Evolutionary conservation across 805 yeast species (phyloP).

Genomic region (Lipomyces japonicus): DNA sequence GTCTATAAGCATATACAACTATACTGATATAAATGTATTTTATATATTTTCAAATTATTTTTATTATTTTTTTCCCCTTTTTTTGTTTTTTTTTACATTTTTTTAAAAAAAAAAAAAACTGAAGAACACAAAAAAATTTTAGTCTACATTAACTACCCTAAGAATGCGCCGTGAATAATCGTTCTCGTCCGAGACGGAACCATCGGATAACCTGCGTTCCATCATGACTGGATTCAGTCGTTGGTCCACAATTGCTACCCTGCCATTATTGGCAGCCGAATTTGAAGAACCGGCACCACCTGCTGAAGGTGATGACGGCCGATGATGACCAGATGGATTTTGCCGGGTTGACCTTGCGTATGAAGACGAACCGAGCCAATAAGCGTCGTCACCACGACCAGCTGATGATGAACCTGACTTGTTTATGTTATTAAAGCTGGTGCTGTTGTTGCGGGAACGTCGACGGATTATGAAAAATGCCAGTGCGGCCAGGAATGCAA

Average conservation of each 20-base stretch:
- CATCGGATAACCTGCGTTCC: constrained; percentile 76
- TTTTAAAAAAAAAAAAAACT: not conserved
- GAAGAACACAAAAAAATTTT: not conserved
- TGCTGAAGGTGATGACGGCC: not conserved
- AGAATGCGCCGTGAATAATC: constrained; percentile 76
- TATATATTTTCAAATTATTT: too few relatives aligned
- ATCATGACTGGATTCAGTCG: constrained; percentile 70
- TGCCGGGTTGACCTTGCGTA: too few relatives aligned
- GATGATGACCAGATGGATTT: too few relatives aligned
- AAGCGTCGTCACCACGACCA: too few relatives aligned
- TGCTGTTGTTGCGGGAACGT: constrained; percentile 40
- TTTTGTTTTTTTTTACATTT: not conserved
- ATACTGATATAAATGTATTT: not conserved
- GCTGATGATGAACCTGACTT: too few relatives aligned
- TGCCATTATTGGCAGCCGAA: constrained; percentile 24
- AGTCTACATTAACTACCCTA: constrained; percentile 84
- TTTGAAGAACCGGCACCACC: too few relatives aligned
- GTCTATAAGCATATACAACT: not conserved
- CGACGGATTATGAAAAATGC: constrained; percentile 45
- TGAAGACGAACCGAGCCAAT: too few relatives aligned
- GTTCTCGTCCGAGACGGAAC: constrained; percentile 80
- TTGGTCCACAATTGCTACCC: constrained; percentile 49
- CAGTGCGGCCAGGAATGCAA: constrained; percentile 41
- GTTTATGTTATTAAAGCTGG: constrained; percentile 45
- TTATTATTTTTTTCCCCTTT: too few relatives aligned